Percentiles rank a stretch among this genome's conserved stretches.
These are phyloP conservation scores for Penstemon barbatus DNA, from an alignment of 257 asterid genomes.

Conservation along the genomic window DNA sequence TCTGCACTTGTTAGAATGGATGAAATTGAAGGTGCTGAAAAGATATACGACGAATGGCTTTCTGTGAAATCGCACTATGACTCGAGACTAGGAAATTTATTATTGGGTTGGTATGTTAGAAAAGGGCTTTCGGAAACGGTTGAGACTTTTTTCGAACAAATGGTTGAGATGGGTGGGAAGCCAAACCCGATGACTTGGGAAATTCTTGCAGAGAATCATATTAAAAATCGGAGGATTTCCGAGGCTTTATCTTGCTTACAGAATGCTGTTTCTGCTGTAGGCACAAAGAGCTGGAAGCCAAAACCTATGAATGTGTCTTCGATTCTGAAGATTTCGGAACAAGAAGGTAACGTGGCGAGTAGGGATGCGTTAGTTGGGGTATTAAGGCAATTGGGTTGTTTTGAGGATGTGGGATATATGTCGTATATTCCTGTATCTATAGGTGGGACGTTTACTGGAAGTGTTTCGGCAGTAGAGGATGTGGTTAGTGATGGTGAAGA, in stretches of 20 bases:
- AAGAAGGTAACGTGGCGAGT: slow-evolving; percentile 44
- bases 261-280: slow-evolving; percentile 57
- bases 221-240: slow-evolving; percentile 46
- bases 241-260: slow-evolving; percentile 78
- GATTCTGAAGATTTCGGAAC: slow-evolving; percentile 57
- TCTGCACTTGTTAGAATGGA: slow-evolving; percentile 64
- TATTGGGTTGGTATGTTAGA: slow-evolving; percentile 61
- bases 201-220: slow-evolving; percentile 71
- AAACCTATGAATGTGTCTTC: slow-evolving; percentile 48
- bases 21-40: slow-evolving; percentile 75
- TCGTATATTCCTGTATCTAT: slow-evolving; percentile 38
- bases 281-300: slow-evolving; percentile 78
- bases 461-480: slow-evolving; percentile 23
- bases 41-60: slow-evolving; percentile 77
- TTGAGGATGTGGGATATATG: slow-evolving; percentile 56
- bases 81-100: slow-evolving; percentile 73
- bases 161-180: slow-evolving; percentile 66
- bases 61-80: slow-evolving; percentile 56
- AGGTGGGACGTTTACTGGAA: slow-evolving; percentile 27
- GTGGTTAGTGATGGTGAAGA: slow-evolving; percentile 37
- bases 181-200: slow-evolving; percentile 86
- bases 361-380: slow-evolving; percentile 54
- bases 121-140: slow-evolving; percentile 59
- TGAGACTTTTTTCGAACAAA: slow-evolving; percentile 57
- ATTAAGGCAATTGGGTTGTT: slow-evolving; percentile 58